phyloP scores from a whole-genome alignment of 2,329 filamentous ascomycete genomes.

The Tolypocladium guangdongense region DNA sequence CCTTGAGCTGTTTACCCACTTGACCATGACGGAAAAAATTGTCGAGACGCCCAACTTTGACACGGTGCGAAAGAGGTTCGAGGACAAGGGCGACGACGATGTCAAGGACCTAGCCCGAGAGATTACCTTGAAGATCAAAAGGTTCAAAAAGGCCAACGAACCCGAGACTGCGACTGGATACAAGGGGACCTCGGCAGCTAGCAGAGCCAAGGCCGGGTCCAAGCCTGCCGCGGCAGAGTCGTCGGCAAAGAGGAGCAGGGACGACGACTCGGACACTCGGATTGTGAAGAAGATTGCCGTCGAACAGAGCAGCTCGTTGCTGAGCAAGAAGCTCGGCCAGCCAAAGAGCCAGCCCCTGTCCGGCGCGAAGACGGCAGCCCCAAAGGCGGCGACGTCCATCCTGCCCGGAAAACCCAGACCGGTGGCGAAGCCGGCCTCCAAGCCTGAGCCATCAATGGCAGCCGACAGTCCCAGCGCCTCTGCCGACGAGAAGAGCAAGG shows the following conservation, averaged over 20 bases:
- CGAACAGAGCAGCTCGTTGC: constrained; percentile 24
- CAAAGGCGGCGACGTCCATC: constrained; percentile 22
- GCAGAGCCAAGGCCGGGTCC: constrained; percentile 21
- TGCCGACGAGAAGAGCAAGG: constrained; percentile 20
- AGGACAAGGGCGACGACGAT: constrained; percentile 53
- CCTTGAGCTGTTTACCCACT: constrained; percentile 49
- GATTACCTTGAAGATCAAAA: constrained; percentile 38
- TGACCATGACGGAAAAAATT: constrained; percentile 50
- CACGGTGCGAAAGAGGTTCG: constrained; percentile 51
- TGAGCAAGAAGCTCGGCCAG: constrained; percentile 29
- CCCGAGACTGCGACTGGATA: constrained; percentile 24
- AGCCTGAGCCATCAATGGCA: constrained; percentile 18
- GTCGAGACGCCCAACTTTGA: constrained; percentile 56
- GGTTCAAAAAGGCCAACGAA: constrained; percentile 24
- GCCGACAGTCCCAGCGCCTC: constrained; percentile 15
- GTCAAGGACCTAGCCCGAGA: constrained; percentile 50
- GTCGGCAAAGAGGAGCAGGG: constrained; percentile 24
- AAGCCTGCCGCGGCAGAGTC: constrained; percentile 18
- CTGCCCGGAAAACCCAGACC: constrained; percentile 39
- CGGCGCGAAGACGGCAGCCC: constrained; percentile 16
- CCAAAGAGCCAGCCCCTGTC: constrained; percentile 21
- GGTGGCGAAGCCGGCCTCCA: constrained; percentile 28
- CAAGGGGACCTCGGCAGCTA: constrained; percentile 27
- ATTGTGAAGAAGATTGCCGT: constrained; percentile 31
- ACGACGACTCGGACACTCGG: constrained; percentile 28